Evolutionary conservation across 2,329 filamentous ascomycete species (phyloP).

Genomic region (Pseudogymnoascus sp.): DNA sequence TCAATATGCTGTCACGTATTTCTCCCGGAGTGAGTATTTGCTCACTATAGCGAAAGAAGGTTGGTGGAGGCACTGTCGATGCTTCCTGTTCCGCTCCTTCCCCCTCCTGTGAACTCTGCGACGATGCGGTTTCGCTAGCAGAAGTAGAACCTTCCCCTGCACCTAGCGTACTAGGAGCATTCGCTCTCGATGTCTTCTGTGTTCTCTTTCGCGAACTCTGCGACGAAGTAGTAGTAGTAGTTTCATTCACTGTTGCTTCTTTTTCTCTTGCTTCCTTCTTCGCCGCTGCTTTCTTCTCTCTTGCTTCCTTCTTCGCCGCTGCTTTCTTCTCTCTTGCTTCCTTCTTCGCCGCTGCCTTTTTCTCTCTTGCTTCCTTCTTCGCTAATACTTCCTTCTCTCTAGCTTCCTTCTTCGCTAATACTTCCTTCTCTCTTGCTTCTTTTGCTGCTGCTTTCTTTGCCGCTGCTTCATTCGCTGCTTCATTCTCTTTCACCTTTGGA

Average conservation of each 20-base stretch:
- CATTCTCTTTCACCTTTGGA: too few species aligned
- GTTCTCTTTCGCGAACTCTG: neutral
- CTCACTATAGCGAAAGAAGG: neutral
- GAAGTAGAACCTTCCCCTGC: neutral
- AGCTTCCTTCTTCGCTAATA: too few species aligned
- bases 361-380: too few species aligned
- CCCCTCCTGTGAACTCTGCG: neutral
- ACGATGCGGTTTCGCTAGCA: neutral
- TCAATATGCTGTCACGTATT: neutral
- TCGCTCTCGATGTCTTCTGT: neutral
- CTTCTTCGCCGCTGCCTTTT: too few species aligned
- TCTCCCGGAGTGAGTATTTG: neutral
- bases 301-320: neutral
- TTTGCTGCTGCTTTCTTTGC: neutral
- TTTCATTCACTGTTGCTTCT: neutral
- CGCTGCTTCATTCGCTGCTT: neutral
- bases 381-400: neutral
- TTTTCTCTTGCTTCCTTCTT: neutral
- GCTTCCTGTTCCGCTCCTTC: neutral
- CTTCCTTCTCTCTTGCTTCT: neutral
- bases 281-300: neutral
- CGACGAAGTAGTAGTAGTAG: neutral
- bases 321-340: neutral
- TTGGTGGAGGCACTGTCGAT: neutral
- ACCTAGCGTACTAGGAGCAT: neutral